A percentile compares a stretch with the other conserved stretches of the same genome.
Evolutionary conservation across 2,329 filamentous ascomycete species (phyloP).

Genomic region (Diaporthe eres): DNA sequence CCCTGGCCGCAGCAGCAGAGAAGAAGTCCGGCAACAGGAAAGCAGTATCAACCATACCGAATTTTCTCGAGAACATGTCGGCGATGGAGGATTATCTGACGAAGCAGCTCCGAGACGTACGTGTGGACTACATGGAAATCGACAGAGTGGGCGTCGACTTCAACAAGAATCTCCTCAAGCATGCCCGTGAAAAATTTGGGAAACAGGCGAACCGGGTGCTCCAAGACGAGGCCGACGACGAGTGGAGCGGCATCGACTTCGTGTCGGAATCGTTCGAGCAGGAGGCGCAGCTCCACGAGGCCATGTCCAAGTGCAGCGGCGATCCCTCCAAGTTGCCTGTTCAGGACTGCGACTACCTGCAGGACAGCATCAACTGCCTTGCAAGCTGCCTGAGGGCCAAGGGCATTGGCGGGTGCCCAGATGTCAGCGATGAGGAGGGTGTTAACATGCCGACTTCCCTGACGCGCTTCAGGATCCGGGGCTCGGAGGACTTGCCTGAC

Average conservation of each 20-base stretch:
- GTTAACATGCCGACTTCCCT: not conserved
- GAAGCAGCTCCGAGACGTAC: not conserved
- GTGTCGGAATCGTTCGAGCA: not conserved
- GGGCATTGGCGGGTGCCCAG: not conserved
- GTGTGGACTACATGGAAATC: not conserved
- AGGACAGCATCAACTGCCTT: slow-evolving; percentile 12
- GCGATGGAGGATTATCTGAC: not conserved
- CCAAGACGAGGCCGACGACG: not conserved
- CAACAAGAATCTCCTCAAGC: not conserved
- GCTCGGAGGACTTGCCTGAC: not conserved
- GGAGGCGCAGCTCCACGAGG: not conserved
- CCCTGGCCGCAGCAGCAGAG: not conserved
- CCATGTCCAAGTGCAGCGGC: not conserved
- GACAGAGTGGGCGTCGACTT: not conserved
- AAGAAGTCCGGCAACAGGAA: not conserved
- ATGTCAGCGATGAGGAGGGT: not conserved
- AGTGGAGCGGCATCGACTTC: not conserved
- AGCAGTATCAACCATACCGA: fast-evolving
- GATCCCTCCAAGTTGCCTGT: not conserved
- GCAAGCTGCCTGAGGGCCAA: not conserved
- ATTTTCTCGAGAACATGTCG: not conserved
- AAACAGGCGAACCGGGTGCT: not conserved
- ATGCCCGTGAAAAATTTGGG: not conserved
- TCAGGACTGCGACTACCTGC: slow-evolving; percentile 3
- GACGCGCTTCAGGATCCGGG: not conserved